Evolutionary conservation across 1,284 basidiomycete genomes (phyloP), one percentile per base, ranked within the genome.

Genomic region (Cutaneotrichosporon sp.): DNA sequence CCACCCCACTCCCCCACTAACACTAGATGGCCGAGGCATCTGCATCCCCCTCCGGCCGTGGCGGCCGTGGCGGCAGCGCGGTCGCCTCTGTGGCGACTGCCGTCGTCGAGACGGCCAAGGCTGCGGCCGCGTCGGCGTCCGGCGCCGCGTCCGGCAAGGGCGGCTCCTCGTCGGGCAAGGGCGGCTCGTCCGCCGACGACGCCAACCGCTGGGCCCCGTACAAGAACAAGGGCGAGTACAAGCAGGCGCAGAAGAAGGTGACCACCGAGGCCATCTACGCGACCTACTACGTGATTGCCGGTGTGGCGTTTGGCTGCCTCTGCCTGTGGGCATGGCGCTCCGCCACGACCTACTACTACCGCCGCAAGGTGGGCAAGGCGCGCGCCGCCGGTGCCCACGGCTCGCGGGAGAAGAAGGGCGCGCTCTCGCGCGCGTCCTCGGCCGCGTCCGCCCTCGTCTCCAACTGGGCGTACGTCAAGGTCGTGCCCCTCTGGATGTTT

Each of bases 401-500:
- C 11, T 25, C n/a, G 13, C 38, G 36, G 4, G 27, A 38, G 24
- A 16, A 29, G 9, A 20, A 9, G 4, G 56, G 56, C 45, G 33
- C 20, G 10, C 36, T 57, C 20, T 49, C 22, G 38, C 27, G 27
- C 20, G 50, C 25, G 13, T 9, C 20, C 2, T 18, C 25, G 7
- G 63, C 63, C 43, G 18, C 29, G 25, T 42, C 31, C 51, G 63
- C 57, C 13, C 2, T 42, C n/a, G 25, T 27, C 18, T 10, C 36
- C 51, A 67, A 67, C 65, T 27, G 59, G 42, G 62, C 62, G 10
- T 61, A 61, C 27, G 57, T 64, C 54, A 60, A 58, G 20, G 65
- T 67, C 46, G 29, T 67, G 56, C 65, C 65, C 1, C 36, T 55
- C 14, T 65, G 59, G 59, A 53, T 67, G 45, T 63, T 56, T 52